Evolutionary conservation across 1,139 yeast species (phyloP).

Genomic region (Suhomyces coccinellae): DNA sequence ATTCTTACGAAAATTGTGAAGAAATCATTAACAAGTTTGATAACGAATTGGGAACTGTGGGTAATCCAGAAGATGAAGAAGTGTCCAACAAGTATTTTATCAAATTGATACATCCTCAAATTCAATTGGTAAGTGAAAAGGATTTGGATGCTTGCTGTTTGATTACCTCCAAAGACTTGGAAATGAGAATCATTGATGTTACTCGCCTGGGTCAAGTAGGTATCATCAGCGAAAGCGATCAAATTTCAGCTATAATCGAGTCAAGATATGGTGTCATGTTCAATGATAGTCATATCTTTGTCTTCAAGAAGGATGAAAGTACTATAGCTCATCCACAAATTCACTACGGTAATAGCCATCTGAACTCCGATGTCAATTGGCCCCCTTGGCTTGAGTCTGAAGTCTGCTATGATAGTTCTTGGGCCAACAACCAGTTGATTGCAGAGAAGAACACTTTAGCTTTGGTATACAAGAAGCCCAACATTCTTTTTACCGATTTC

Average conservation of each 20-base stretch:
- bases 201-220: slow-evolving; percentile 51
- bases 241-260: slow-evolving; percentile 56
- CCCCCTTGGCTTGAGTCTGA: slow-evolving; percentile 85
- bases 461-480: slow-evolving; percentile 64
- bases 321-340: slow-evolving; percentile 25
- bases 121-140: slow-evolving; percentile 38
- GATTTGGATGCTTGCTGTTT: slow-evolving; percentile 42
- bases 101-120: slow-evolving; percentile 47
- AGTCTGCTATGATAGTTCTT: slow-evolving; percentile 66
- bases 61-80: slow-evolving; percentile 30
- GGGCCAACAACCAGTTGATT: slow-evolving; percentile 56
- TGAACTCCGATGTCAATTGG: slow-evolving; percentile 47
- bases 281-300: slow-evolving; percentile 70
- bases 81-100: slow-evolving; percentile 40
- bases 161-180: slow-evolving; percentile 71
- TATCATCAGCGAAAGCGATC: slow-evolving; percentile 36
- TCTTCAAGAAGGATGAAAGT: slow-evolving; percentile 48
- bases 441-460: slow-evolving; percentile 65
- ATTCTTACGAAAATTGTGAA: slow-evolving; percentile 25
- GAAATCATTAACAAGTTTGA: slow-evolving; percentile 38
- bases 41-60: slow-evolving; percentile 30
- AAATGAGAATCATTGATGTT: slow-evolving; percentile 61
- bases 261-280: slow-evolving; percentile 68
- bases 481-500: slow-evolving; percentile 52
- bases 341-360: slow-evolving; percentile 27